Conservation (phyloP, 805 yeast genomes). For the Cyberlindnera bimundalis region DNA sequence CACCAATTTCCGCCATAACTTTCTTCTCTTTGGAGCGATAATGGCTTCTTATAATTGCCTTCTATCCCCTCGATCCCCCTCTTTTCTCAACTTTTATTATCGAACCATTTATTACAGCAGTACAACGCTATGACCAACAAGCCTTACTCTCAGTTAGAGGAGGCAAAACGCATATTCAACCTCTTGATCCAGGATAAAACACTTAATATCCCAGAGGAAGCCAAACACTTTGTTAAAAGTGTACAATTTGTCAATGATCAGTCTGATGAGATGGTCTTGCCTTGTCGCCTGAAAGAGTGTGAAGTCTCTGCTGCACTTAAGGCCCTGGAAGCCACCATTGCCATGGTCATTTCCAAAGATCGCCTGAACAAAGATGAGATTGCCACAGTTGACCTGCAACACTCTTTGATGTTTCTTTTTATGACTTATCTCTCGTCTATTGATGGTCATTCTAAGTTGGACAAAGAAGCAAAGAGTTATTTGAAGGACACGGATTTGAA, state of each 20-base stretch:
- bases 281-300: conserved; percentile 5
- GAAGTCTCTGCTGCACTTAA: conserved; percentile 6
- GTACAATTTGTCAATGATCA: conserved; percentile 1
- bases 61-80: too few species aligned
- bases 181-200: too few species aligned
- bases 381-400: conserved; percentile 5
- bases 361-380: conserved; percentile 1
- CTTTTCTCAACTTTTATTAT: too few species aligned
- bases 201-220: too few species aligned
- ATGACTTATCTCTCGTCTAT: conserved; percentile 7
- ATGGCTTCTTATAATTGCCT: too few species aligned
- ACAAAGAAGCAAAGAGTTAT: conserved; percentile 3
- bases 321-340: conserved; percentile 3
- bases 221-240: background rate
- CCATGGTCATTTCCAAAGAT: conserved; percentile 6
- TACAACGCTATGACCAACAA: conserved; percentile 4
- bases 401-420: conserved; percentile 8
- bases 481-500: conserved; percentile 8
- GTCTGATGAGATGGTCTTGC: conserved; percentile 5
- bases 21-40: too few species aligned
- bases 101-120: too few species aligned
- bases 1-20: too few species aligned
- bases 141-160: conserved; percentile 1
- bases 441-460: conserved; percentile 7
- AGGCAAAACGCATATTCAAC: conserved; percentile 1